Evolutionary conservation across 108 stramenopile genomes (phyloP).

Genomic region (Nitzschia sp.): DNA sequence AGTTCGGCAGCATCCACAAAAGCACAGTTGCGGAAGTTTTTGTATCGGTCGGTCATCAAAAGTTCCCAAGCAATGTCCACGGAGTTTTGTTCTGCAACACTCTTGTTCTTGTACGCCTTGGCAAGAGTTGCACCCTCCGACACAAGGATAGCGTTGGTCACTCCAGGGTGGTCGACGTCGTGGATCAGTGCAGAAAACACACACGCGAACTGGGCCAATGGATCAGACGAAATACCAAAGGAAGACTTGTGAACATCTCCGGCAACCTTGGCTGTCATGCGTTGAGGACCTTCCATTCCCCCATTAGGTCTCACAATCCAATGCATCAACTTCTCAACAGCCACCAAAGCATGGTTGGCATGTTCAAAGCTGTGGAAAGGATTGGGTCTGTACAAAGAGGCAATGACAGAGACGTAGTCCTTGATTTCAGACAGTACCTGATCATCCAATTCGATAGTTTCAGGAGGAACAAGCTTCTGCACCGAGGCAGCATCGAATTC

Average conservation of each 20-base stretch:
- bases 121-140: slow-evolving; percentile 38
- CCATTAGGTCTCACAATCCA: neutral
- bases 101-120: slow-evolving; percentile 28
- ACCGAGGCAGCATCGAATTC: slow-evolving; percentile 3
- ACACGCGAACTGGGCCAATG: slow-evolving; percentile 45
- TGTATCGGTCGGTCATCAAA: slow-evolving; percentile 38
- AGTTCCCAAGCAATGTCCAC: slow-evolving; percentile 42
- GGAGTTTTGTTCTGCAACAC: slow-evolving; percentile 51
- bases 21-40: slow-evolving; percentile 25
- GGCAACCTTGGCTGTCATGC: neutral
- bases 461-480: too few relatives aligned
- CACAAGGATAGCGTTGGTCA: slow-evolving; percentile 49
- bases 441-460: neutral
- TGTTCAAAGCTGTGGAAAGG: slow-evolving; percentile 56
- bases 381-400: slow-evolving; percentile 35
- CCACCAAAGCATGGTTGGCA: slow-evolving; percentile 27
- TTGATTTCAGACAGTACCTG: slow-evolving; percentile 9
- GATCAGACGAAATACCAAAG: slow-evolving; percentile 56
- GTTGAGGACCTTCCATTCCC: neutral
- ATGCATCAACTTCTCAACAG: slow-evolving; percentile 18
- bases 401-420: slow-evolving; percentile 18
- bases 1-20: slow-evolving; percentile 30
- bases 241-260: neutral
- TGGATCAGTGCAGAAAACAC: slow-evolving; percentile 50
- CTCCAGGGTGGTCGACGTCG: slow-evolving; percentile 29